Conservation (phyloP, 2,329 filamentous ascomycete species). For the Hypoxylon sp. region DNA sequence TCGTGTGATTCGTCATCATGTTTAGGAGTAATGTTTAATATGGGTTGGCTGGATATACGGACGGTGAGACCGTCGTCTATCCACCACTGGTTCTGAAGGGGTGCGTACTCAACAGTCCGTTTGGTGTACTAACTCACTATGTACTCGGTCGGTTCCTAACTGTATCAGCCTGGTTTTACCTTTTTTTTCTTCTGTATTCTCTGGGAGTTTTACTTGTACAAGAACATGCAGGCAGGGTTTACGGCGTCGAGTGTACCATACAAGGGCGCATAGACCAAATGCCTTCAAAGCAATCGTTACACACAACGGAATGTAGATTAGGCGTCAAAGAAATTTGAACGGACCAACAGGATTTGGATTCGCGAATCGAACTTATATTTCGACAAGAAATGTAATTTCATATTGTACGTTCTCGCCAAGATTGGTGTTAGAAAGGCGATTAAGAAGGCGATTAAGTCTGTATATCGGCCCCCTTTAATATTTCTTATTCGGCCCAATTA, state of each 20-base stretch:
- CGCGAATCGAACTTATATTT: neutral
- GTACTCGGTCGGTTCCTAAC: neutral
- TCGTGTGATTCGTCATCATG: slow-evolving; percentile 40
- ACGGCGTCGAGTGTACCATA: slow-evolving; percentile 24
- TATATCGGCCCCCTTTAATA: neutral
- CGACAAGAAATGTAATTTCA: neutral
- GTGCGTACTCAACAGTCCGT: neutral
- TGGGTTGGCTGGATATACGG: neutral
- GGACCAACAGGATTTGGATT: neutral
- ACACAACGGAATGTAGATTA: slow-evolving; percentile 18
- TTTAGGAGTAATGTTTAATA: slow-evolving; percentile 17
- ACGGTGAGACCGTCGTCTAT: neutral
- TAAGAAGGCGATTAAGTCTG: neutral
- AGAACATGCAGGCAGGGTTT: neutral
- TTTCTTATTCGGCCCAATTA: neutral
- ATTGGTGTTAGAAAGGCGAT: slow-evolving; percentile 3
- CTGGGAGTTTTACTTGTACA: slow-evolving; percentile 12
- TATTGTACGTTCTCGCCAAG: neutral
- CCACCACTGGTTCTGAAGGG: neutral
- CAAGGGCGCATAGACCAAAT: neutral
- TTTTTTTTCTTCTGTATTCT: neutral
- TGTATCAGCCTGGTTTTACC: neutral
- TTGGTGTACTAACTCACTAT: neutral
- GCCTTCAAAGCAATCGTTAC: slow-evolving; percentile 6
- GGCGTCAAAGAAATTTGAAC: slow-evolving; percentile 10